A percentile compares a stretch with the other conserved stretches of the same genome.
phyloP scores from a whole-genome alignment of 192 early-diverging fungal species.

The Backusella tuberculispora region DNA sequence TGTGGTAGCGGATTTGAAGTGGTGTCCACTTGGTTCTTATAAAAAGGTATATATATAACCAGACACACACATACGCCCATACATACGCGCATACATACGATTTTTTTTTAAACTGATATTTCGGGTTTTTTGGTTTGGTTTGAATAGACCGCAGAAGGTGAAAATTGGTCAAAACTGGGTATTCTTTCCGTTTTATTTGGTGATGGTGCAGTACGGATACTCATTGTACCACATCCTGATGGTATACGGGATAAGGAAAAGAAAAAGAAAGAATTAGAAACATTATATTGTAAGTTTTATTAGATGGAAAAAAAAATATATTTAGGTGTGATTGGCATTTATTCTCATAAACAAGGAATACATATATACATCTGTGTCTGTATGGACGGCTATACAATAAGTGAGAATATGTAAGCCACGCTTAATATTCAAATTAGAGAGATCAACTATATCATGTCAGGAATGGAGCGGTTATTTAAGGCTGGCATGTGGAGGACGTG shows the following conservation, averaged over 20 bases:
- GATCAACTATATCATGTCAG: not conserved
- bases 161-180: slow-evolving; percentile 30
- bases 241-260: not conserved
- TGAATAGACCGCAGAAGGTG: not conserved
- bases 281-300: slow-evolving; percentile 10
- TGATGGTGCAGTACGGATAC: slow-evolving; percentile 30
- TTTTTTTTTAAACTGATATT: not conserved
- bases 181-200: slow-evolving; percentile 39
- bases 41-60: slow-evolving; percentile 26
- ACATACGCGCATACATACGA: not conserved
- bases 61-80: not conserved
- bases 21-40: slow-evolving; percentile 46
- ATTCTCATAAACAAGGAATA: not conserved
- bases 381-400: not conserved
- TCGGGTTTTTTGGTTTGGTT: not conserved
- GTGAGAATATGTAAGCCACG: not conserved
- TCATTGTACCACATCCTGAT: slow-evolving; percentile 35
- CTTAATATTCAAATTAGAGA: not conserved
- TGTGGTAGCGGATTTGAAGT: slow-evolving; percentile 35
- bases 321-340: not conserved
- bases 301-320: too few relatives aligned
- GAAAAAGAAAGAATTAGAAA: not conserved
- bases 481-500: slow-evolving; percentile 1
- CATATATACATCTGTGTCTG: not conserved
- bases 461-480: not conserved